Percentiles rank a stretch among this genome's conserved stretches.
phyloP scores from a whole-genome alignment of 2,329 filamentous ascomycete genomes.

The Colletotrichum sansevieriae region DNA sequence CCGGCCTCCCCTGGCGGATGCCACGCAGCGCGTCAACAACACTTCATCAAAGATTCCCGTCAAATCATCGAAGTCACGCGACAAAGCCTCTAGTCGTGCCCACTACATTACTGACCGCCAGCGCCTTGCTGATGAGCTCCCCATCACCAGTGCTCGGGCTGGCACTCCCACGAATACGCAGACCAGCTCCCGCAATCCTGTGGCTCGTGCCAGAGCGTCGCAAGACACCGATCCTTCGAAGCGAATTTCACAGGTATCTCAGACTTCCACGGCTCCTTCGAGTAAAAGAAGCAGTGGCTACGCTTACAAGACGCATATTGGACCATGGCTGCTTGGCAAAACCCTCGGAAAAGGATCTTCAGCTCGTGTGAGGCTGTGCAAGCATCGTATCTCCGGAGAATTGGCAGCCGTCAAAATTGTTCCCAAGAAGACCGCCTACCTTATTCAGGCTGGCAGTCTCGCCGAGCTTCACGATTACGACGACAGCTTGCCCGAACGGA shows the following conservation, averaged over 20 bases:
- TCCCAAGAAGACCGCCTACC: slow-evolving; percentile 82
- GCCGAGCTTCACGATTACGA: slow-evolving; percentile 84
- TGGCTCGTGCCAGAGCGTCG: slow-evolving; percentile 46
- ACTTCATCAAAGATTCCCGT: slow-evolving; percentile 46
- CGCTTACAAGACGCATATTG: slow-evolving; percentile 80
- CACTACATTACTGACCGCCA: slow-evolving; percentile 40
- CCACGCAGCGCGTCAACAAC: slow-evolving; percentile 62
- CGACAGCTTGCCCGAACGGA: slow-evolving; percentile 65
- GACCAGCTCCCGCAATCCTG: slow-evolving; percentile 43
- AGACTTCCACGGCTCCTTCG: slow-evolving; percentile 52
- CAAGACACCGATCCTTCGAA: slow-evolving; percentile 51
- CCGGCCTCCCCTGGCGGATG: slow-evolving; percentile 61
- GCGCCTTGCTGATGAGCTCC: slow-evolving; percentile 33
- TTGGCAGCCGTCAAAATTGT: slow-evolving; percentile 96
- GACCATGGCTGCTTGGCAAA: slow-evolving; percentile 92
- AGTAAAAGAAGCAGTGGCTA: slow-evolving; percentile 55
- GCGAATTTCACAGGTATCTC: slow-evolving; percentile 57
- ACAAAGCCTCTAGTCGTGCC: slow-evolving; percentile 31
- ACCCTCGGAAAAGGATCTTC: slow-evolving; percentile 92
- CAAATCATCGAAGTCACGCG: slow-evolving; percentile 49
- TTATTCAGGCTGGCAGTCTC: slow-evolving; percentile 88
- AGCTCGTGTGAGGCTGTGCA: slow-evolving; percentile 86
- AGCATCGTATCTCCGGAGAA: slow-evolving; percentile 83
- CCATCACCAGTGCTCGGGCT: slow-evolving; percentile 9
- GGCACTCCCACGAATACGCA: slow-evolving; percentile 14